Conservation (phyloP, 208 protist species). For the Willaertia magna region DNA sequence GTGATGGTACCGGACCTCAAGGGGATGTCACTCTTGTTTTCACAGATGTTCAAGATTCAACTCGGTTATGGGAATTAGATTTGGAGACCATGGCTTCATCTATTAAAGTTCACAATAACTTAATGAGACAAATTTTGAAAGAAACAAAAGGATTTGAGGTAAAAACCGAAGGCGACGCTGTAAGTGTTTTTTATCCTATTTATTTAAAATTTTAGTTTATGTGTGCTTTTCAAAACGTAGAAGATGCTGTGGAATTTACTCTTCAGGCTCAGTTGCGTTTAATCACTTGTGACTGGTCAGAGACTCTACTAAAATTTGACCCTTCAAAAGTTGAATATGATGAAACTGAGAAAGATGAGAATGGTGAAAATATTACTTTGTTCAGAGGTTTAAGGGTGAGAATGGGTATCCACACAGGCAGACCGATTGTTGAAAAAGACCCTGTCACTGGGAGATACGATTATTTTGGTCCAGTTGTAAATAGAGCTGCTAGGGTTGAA, state of each 20-base stretch:
- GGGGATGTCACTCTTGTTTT: constrained; percentile 15
- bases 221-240: not conserved
- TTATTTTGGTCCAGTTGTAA: constrained; percentile 71
- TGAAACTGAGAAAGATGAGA: not conserved
- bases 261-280: not conserved
- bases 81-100: not conserved
- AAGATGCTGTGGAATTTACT: not conserved
- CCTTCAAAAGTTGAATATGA: not conserved
- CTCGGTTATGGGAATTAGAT: constrained; percentile 16
- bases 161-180: constrained; percentile 14
- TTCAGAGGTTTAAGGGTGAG: constrained; percentile 43
- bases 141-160: constrained; percentile 9
- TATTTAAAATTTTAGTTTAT: not conserved
- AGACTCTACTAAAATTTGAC: not conserved
- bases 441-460: constrained; percentile 37
- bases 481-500: constrained; percentile 58
- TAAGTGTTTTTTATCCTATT: not conserved
- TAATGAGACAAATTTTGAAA: not conserved
- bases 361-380: not conserved
- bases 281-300: not conserved
- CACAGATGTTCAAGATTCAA: constrained; percentile 16
- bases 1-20: not conserved
- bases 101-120: constrained; percentile 7
- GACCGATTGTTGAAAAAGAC: constrained; percentile 31
- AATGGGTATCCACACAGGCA: constrained; percentile 41